Evolutionary conservation across 805 yeast genomes (phyloP).

Genomic region (Kodamaea jinghongensis): DNA sequence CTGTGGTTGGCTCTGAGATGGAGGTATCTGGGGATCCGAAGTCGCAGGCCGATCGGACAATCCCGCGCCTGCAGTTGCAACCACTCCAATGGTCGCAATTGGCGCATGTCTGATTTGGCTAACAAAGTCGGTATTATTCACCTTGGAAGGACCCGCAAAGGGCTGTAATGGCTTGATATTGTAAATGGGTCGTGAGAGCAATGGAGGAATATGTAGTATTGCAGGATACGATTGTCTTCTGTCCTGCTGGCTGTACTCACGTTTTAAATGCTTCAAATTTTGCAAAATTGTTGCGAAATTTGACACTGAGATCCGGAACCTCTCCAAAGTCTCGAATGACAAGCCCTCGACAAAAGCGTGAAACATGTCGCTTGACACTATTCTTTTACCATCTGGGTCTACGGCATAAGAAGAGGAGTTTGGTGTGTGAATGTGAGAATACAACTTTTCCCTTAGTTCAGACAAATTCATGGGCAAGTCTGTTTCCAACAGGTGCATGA

Average conservation of each 20-base stretch:
- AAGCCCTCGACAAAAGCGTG: conserved; percentile 1
- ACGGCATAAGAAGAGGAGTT: too few species aligned
- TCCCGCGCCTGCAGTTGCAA: too few species aligned
- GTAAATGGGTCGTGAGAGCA: conserved; percentile 4
- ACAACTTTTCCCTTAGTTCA: too few species aligned
- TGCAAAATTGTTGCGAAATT: conserved; percentile 1
- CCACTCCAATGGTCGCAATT: too few species aligned
- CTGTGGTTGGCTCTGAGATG: too few species aligned
- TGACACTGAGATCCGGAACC: not conserved
- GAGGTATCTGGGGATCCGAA: too few species aligned
- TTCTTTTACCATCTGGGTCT: not conserved
- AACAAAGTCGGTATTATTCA: too few species aligned
- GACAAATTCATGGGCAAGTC: not conserved
- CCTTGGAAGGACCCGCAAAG: too few species aligned
- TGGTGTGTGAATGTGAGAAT: too few species aligned
- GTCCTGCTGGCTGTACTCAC: not conserved
- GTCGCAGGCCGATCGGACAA: too few species aligned
- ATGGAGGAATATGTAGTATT: not conserved
- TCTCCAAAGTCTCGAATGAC: conserved; percentile 5
- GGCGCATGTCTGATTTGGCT: too few species aligned
- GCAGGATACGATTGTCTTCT: conserved; percentile 1
- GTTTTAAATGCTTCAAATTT: conserved; percentile 6
- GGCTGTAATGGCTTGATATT: conserved; percentile 1
- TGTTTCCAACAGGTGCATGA: not conserved
- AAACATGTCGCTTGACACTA: conserved; percentile 1